Base-by-base conservation (phyloP, 2,329 filamentous ascomycete genomes). In the Acephala macrosclerotiorum region DNA sequence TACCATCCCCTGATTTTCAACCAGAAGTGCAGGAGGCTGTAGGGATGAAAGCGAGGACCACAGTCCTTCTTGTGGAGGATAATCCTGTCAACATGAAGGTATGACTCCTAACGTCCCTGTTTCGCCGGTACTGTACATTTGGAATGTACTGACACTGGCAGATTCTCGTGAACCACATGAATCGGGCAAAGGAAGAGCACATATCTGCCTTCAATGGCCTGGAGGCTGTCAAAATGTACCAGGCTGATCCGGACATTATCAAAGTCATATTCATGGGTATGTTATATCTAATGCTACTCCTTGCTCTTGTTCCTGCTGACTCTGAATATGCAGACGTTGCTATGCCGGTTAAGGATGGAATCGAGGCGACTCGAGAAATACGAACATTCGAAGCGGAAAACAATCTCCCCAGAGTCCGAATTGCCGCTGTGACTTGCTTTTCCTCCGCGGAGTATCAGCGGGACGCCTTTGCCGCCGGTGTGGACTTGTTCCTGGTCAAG, bases 261-360 rank as follows among this genome's bases (percentile, higher is more conserved):
- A 75, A 77, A 53, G 40, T 76, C 11, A 75, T 78, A 12, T 71
- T 78, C 49, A 79, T 78, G 77, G 76, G 76, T 68, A 71, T 7
- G 51, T 9, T 26, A 22, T n/a, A n/a, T n/a, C n/a, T n/a, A n/a
- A n/a, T n/a, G n/a, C n/a, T n/a, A n/a, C n/a, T n/a, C n/a, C n/a
- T n/a, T n/a, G n/a, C n/a, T n/a, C n/a, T n/a, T n/a, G n/a, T n/a
- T n/a, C n/a, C n/a, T 29, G 22, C 57, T 60, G 49, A 60, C 29
- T 29, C 6, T 14, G 16, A 59, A n/a, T n/a, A n/a, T n/a, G n/a
- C 77, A 79, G 84, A 87, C 67, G 79, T 86, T 7, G 81, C 81
- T 61, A 87, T 87, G 85, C 85, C 85, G 0, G 77, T 85, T 16
- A 83, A 86, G 77, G 80, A 87, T 65, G 82, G 82, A 0, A 71